Evolutionary conservation across 2,329 filamentous ascomycete species (phyloP), one percentile per base, ranked within the genome.

Genomic region (Teratosphaeria epicoccoides): DNA sequence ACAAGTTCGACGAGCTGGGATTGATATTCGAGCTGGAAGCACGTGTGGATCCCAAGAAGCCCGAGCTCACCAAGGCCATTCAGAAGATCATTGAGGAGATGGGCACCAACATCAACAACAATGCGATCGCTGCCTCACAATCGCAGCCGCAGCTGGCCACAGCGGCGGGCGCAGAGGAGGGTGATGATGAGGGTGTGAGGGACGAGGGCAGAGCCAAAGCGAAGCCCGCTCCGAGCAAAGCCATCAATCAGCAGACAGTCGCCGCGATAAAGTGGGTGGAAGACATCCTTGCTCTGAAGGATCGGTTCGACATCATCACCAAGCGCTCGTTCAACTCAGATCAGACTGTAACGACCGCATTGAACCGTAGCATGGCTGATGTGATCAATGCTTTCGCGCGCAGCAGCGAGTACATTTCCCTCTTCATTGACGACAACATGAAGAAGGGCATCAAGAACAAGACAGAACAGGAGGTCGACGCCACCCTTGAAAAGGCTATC

Each of bases 341-440:
- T 62, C 77, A 88, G 37, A 76, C 82, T 6, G 74, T 98, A 14
- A 87, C 95, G 62, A 87, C 85, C 1, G 83, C 88, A 0, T 76
- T 97, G 24, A 90, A 88, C 1, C 84, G 84, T 63, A 95, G 89
- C 64, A 95, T 96, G 61, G 79, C 87, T 1, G 85, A 94, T 14
- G 95, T 97, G 62, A 95, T 98, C 75, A 97, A 96, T 66, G 71
- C 82, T 0, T 96, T 95, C 64, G 69, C 75, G 12, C 83, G 90
- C 56, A 85, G 86, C 60, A 88, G 91, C 1, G 93, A 98, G 65
- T 95, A 88, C 65, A 85, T 97, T 5, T 98, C 93, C 0, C 77
- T 98, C 0, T 98, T 95, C 70, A 95, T 98, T 53, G 93, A 98
- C 62, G 91, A 97, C 62, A 95, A 90, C 63, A 80, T 98, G 63